Percentiles rank a stretch among this genome's conserved stretches.
Evolutionary conservation across 208 protist species (phyloP).

Genomic region (Jaenimonas drosophilae): DNA sequence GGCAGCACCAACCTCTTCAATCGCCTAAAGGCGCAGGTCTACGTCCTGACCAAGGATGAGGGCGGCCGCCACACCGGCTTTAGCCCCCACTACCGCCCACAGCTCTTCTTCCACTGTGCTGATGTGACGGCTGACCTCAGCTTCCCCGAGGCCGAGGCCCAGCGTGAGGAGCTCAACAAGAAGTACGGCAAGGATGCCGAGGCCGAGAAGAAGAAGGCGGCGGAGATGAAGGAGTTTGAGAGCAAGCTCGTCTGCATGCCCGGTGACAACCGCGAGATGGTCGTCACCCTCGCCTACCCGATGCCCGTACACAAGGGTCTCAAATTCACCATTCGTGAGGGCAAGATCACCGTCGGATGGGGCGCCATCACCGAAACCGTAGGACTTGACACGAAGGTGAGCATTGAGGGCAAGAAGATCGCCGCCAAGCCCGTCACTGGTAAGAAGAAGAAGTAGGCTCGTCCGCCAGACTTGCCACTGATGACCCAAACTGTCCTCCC

Average conservation of each 20-base stretch:
- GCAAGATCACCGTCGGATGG: conserved; percentile 97
- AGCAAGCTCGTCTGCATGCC: conserved; percentile 96
- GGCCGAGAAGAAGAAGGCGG: conserved; percentile 75
- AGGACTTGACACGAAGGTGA: conserved; percentile 80
- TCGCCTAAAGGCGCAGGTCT: conserved; percentile 95
- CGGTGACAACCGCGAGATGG: conserved; percentile 95
- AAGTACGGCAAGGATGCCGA: conserved; percentile 69
- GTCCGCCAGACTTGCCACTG: neutral
- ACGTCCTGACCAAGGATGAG: conserved; percentile 98
- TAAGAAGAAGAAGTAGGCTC: conserved; percentile 48
- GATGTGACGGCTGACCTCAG: conserved; percentile 95
- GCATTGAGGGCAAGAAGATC: conserved; percentile 64
- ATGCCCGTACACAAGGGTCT: conserved; percentile 92
- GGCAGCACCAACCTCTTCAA: conserved; percentile 91
- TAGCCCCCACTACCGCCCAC: conserved; percentile 94
- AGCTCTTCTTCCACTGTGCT: conserved; percentile 98
- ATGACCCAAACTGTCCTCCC: neutral
- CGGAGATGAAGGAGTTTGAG: conserved; percentile 74
- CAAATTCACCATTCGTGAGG: conserved; percentile 98
- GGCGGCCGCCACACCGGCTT: conserved; percentile 98
- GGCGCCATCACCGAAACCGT: conserved; percentile 94
- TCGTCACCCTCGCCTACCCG: conserved; percentile 89
- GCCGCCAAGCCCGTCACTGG: conserved; percentile 7
- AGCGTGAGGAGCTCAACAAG: conserved; percentile 65
- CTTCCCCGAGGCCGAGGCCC: conserved; percentile 84